Conservation (phyloP, 805 yeast genomes). For the Limtongozyma cylindracea region DNA sequence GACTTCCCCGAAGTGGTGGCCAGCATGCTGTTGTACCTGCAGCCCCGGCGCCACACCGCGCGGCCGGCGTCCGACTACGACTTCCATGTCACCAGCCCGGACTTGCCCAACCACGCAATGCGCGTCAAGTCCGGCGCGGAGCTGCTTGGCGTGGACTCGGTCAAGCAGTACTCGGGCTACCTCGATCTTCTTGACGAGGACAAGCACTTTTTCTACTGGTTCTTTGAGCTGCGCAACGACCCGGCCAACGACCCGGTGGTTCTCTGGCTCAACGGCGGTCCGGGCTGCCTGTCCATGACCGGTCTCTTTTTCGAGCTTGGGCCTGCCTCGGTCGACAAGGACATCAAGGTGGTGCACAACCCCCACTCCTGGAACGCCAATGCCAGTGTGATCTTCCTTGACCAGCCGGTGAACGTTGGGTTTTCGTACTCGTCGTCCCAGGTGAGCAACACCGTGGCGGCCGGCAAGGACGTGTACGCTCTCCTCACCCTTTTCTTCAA, state of each 20-base stretch:
- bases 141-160: constrained; percentile 50
- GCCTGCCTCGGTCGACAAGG: constrained; percentile 47
- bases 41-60: no score
- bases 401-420: constrained; percentile 88
- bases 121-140: constrained; percentile 3
- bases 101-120: constrained; percentile 10
- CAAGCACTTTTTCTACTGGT: constrained; percentile 85
- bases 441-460: constrained; percentile 50
- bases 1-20: no score
- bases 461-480: constrained; percentile 70
- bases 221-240: constrained; percentile 45
- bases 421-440: constrained; percentile 52
- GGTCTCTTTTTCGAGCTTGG: constrained; percentile 86
- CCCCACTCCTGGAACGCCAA: constrained; percentile 80
- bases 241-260: constrained; percentile 72
- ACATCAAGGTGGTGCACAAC: constrained; percentile 48
- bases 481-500: constrained; percentile 67
- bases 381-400: constrained; percentile 76
- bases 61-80: constrained; percentile 11
- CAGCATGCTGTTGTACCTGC: no score
- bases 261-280: constrained; percentile 91
- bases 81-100: constrained; percentile 12
- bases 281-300: constrained; percentile 83
- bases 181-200: constrained; percentile 62
- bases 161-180: constrained; percentile 68